Evolutionary conservation across 1,139 yeast species (phyloP).

Genomic region (Geotrichum citri-aurantii): DNA sequence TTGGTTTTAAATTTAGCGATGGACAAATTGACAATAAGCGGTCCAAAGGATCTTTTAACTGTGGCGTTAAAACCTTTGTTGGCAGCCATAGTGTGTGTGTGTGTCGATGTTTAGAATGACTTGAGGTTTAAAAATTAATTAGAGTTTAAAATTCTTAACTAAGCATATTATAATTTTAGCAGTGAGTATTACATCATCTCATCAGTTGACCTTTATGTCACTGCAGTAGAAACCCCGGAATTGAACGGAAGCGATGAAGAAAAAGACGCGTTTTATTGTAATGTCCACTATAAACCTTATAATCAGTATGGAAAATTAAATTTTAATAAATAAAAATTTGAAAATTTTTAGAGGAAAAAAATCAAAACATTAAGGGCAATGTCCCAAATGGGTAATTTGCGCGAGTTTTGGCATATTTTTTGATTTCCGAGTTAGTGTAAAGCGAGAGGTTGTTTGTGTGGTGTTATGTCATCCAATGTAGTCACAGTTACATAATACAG

Average conservation of each 20-base stretch:
- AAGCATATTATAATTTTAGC: background rate
- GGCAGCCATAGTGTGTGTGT: too few relatives aligned
- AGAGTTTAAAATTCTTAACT: background rate
- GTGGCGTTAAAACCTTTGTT: background rate
- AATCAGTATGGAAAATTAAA: too few relatives aligned
- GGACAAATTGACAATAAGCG: background rate
- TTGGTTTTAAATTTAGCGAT: background rate
- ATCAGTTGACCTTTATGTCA: background rate
- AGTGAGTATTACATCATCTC: background rate
- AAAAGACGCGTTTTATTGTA: background rate
- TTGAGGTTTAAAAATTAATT: too few relatives aligned
- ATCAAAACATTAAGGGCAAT: too few relatives aligned
- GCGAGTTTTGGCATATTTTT: background rate
- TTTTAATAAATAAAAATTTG: background rate
- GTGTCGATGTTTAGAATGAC: too few relatives aligned
- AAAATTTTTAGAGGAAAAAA: too few relatives aligned
- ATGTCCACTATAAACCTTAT: too few relatives aligned
- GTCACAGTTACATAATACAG: background rate
- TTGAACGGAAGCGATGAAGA: background rate
- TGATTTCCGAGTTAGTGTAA: background rate
- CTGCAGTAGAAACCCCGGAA: background rate
- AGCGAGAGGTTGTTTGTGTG: background rate
- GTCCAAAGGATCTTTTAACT: background rate
- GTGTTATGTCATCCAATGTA: background rate
- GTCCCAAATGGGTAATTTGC: background rate